Percentiles rank a stretch among this genome's conserved stretches.
Evolutionary conservation across 768 basidiomycete genomes (phyloP).

Genomic region (Boletus eberwhitei): DNA sequence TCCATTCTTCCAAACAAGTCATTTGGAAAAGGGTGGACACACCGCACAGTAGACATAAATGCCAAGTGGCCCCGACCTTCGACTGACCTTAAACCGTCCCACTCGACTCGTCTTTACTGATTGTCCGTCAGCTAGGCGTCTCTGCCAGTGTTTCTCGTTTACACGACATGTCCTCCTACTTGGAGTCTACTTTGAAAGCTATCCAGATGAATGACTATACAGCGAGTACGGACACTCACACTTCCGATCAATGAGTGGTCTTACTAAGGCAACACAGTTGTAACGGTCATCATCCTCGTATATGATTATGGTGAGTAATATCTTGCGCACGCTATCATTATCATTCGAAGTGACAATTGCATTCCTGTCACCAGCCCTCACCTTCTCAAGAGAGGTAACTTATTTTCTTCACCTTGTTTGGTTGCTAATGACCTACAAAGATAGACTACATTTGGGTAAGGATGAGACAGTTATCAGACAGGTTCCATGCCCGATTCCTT

Average conservation of each 20-base stretch:
- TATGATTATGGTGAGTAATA: constrained; percentile 16
- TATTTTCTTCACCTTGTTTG: not conserved
- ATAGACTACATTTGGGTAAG: constrained; percentile 14
- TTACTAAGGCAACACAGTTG: not conserved
- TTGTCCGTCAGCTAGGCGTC: not conserved
- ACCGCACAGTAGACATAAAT: not conserved
- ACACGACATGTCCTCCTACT: not conserved
- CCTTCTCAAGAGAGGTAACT: constrained; percentile 11
- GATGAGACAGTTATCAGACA: not conserved
- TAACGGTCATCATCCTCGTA: constrained; percentile 1
- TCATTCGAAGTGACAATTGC: not conserved
- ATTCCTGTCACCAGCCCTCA: constrained; percentile 5
- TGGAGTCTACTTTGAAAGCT: not conserved
- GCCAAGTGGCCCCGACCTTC: no score
- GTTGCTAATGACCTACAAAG: not conserved
- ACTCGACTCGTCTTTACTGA: not conserved
- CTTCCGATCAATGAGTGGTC: not conserved
- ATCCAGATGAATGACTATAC: not conserved
- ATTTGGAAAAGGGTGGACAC: not conserved
- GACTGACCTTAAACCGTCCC: not conserved
- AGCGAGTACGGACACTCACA: not conserved
- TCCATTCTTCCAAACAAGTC: not conserved
- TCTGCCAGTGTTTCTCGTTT: not conserved
- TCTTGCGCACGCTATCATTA: not conserved
- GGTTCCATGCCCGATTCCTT: not conserved